Percentiles rank a stretch among this genome's conserved stretches.
These are phyloP conservation scores for Apiotrichum mycotoxinovorans DNA, from an alignment of 1,284 basidiomycete genomes.

Conservation along the genomic window DNA sequence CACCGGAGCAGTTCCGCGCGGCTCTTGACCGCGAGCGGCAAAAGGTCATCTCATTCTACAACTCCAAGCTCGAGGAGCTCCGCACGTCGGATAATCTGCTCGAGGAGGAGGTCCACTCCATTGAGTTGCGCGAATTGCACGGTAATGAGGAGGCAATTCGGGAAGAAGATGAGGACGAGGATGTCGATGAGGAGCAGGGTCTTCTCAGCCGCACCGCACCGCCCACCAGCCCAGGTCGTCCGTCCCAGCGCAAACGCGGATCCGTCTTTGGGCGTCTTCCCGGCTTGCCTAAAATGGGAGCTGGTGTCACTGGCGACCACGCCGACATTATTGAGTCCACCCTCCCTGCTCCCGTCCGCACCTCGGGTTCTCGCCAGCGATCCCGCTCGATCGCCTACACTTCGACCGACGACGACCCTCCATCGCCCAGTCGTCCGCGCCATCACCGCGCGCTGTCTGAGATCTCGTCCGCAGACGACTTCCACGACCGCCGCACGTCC, in stretches of 20 bases:
- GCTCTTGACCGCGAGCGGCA: slow-evolving; percentile 77
- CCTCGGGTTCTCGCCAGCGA: slow-evolving; percentile 11
- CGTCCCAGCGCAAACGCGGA: slow-evolving; percentile 18
- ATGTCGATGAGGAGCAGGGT: slow-evolving; percentile 54
- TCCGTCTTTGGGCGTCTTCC: slow-evolving; percentile 26
- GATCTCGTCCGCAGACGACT: slow-evolving; percentile 26
- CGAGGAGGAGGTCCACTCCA: slow-evolving; percentile 62
- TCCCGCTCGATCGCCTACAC: slow-evolving; percentile 12
- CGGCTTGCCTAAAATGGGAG: not conserved
- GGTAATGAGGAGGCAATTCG: slow-evolving; percentile 52
- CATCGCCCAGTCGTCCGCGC: slow-evolving; percentile 14
- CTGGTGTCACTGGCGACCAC: slow-evolving; percentile 28
- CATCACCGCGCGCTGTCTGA: slow-evolving; percentile 29
- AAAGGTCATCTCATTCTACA: slow-evolving; percentile 82
- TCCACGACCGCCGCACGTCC: slow-evolving; percentile 36
- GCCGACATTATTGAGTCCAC: slow-evolving; percentile 45
- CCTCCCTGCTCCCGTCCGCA: slow-evolving; percentile 27
- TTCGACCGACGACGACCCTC: not conserved
- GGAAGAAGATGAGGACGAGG: slow-evolving; percentile 57
- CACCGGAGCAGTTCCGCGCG: slow-evolving; percentile 64
- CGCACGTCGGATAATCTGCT: slow-evolving; percentile 62
- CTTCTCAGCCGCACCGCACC: slow-evolving; percentile 14
- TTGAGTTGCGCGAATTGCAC: slow-evolving; percentile 64
- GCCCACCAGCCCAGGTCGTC: slow-evolving; percentile 12
- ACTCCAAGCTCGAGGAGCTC: slow-evolving; percentile 68